Base-by-base conservation (phyloP, 164 flowering plant genomes). In the Nymphaea colorata region DNA sequence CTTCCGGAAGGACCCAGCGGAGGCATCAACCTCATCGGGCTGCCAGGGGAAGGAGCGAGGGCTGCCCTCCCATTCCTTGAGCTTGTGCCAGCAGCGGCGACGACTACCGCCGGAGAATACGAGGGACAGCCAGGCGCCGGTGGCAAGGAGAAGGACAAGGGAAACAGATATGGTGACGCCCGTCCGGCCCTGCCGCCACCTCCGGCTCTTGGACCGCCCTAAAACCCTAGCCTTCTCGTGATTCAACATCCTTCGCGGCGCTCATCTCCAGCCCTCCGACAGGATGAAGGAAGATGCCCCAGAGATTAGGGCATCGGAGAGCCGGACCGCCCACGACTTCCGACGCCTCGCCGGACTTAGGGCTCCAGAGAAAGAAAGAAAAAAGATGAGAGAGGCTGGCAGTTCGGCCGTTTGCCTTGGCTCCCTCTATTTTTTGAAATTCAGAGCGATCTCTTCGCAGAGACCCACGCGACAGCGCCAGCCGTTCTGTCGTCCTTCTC, bases 91-190 rank as follows among this genome's bases (percentile, higher is more conserved):
- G 66, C 81, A 76, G 47, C 67, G 74, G 6, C 72, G n/a, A 59
- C 55, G 42, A 59, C 75, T 74, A 67, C 86, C 71, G 64, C 76
- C 73, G 11, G 86, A 79, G 76, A 84, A 82, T 41, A 86, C 80
- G 6, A 86, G 84, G 6, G 82, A 82, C 14, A 84, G 66, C 90
- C 87, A 86, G 0, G 82, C 86, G 10, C 80, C 67, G 45, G 85
- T 84, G 69, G 84, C 76, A 67, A 84, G 6, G 44, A 83, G 67
- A 36, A 86, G 79, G 4, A 85, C 81, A 15, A 79, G 45, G 6
- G 74, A 75, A 2, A 79, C 80, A 12, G 81, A 62, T 3, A 77
- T 73, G 41, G 82, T 78, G 41, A 82, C 79, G 72, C 74, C 73
- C 41, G 70, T 66, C 60, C 78, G 78, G 57, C 79, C 68, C 25